Percentiles rank a stretch among this genome's conserved stretches.
Conservation (phyloP, 116 monocot genomes). For the Phalaenopsis hybrid region DNA sequence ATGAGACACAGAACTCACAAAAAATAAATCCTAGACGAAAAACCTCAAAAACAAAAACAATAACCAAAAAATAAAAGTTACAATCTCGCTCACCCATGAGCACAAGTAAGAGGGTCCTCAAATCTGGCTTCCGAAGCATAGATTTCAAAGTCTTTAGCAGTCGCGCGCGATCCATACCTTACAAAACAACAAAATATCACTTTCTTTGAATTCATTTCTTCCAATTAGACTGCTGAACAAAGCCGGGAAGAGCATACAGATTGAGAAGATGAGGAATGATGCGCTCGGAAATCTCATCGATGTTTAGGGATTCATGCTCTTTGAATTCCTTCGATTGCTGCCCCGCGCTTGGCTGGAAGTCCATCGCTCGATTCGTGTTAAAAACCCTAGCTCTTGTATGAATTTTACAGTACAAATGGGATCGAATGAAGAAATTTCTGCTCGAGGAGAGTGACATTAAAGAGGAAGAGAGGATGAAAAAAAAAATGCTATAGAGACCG, state of each 20-base stretch:
- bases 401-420: background rate
- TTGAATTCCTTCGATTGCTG: background rate
- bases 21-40: background rate
- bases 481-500: too few relatives aligned
- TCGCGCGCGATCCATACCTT: constrained; percentile 44
- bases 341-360: background rate
- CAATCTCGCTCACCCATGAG: constrained; percentile 33
- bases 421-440: background rate
- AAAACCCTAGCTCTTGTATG: background rate
- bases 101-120: constrained; percentile 58
- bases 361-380: background rate
- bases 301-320: background rate
- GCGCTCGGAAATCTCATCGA: constrained; percentile 11
- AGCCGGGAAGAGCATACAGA: constrained; percentile 12
- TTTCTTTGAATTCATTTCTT: background rate
- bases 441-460: too few relatives aligned
- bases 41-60: too few relatives aligned
- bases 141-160: constrained; percentile 52
- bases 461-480: too few relatives aligned
- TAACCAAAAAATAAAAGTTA: background rate
- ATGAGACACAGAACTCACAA: background rate
- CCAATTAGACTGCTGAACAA: background rate
- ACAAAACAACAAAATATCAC: background rate
- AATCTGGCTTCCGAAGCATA: constrained; percentile 53
- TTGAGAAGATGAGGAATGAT: constrained; percentile 45